phyloP scores from a whole-genome alignment of 2,329 filamentous ascomycete genomes.

The Hymenoscyphus occultus region DNA sequence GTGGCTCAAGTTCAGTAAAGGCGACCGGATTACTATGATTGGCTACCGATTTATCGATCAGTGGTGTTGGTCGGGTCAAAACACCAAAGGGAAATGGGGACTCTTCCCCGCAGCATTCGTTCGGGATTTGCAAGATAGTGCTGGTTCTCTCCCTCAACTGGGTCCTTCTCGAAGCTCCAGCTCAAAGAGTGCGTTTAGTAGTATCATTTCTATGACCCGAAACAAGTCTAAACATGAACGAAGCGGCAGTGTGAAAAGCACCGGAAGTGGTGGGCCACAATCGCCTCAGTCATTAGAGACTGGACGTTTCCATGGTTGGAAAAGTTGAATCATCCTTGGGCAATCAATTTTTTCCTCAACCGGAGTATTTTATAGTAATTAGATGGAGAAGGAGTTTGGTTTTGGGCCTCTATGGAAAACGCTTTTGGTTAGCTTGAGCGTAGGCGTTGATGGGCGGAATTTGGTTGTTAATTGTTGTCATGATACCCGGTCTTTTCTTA shows the following conservation, averaged over 20 bases:
- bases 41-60: slow-evolving; percentile 32
- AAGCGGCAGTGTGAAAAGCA: slow-evolving; percentile 17
- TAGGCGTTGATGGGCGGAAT: background rate
- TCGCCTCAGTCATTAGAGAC: background rate
- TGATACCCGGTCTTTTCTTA: background rate
- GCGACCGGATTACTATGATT: slow-evolving; percentile 32
- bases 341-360: background rate
- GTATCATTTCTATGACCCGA: slow-evolving; percentile 15
- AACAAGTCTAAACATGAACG: slow-evolving; percentile 18
- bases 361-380: background rate
- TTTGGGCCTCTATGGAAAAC: background rate
- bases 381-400: background rate
- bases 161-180: slow-evolving; percentile 4
- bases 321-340: background rate
- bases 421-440: background rate
- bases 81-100: slow-evolving; percentile 34
- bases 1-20: slow-evolving; percentile 34
- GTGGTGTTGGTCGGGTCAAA: slow-evolving; percentile 36
- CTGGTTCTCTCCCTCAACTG: background rate
- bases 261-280: slow-evolving; percentile 8
- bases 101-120: slow-evolving; percentile 33
- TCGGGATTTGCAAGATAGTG: slow-evolving; percentile 23
- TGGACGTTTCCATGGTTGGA: background rate
- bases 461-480: background rate
- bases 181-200: slow-evolving; percentile 12